phyloP scores from a whole-genome alignment of 306 rosid genomes.

The Spatholobus suberectus region DNA sequence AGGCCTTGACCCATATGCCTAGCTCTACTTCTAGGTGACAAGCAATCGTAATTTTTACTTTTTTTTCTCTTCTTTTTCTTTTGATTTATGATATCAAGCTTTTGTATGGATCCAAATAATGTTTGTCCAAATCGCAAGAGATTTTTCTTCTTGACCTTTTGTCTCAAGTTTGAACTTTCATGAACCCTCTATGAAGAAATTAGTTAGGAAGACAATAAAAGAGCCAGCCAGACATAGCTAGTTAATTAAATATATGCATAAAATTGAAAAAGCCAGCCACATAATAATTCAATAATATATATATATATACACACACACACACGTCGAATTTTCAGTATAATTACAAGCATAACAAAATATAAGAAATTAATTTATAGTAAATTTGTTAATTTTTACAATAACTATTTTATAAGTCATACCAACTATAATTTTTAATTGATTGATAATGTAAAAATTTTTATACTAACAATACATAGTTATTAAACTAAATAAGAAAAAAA shows the following conservation, averaged over 20 bases:
- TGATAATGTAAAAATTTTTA: too few relatives aligned
- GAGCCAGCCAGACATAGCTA: not conserved
- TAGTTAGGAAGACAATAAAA: not conserved
- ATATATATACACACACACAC: too few relatives aligned
- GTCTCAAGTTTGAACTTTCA: not conserved
- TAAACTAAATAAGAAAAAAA: too few relatives aligned
- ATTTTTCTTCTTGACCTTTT: not conserved
- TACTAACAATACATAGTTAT: too few relatives aligned
- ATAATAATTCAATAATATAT: conserved; percentile 11
- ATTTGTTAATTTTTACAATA: too few relatives aligned
- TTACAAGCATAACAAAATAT: conserved; percentile 11
- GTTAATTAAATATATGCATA: not conserved
- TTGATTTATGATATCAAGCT: not conserved
- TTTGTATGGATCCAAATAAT: not conserved
- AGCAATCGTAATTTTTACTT: not conserved
- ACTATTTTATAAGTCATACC: too few relatives aligned
- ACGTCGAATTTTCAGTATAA: not conserved
- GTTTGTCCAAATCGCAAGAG: not conserved
- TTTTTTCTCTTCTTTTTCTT: not conserved
- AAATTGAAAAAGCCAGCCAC: conserved; percentile 27
- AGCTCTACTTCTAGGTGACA: not conserved
- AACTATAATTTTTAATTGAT: too few relatives aligned
- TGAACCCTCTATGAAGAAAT: not conserved
- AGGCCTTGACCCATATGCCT: too few relatives aligned
- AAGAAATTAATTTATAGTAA: too few relatives aligned